Evolutionary conservation across 75 land plant genomes (phyloP), one percentile per base, ranked within the genome.

Genomic region (Picea glauca): DNA sequence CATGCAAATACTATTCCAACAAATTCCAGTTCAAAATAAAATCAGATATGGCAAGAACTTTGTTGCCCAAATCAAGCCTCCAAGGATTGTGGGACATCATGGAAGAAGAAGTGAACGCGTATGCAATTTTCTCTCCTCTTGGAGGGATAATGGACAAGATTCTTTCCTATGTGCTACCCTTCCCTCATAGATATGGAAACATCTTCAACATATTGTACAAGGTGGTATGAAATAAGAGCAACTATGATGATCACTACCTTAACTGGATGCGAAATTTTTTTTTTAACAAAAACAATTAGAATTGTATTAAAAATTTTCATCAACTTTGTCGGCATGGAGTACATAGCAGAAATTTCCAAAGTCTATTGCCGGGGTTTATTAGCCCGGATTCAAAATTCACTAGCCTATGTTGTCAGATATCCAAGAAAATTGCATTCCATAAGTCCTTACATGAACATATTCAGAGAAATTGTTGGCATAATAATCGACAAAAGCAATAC

Each of bases 141-240:
- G 75, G 80, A n/a, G 80, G 80, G 4, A 23, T 70, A 12, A 70
- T 79, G 75, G 46, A 68, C 6, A 21, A 5, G n/a, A 79, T 56
- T 3, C n/a, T 6, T 13, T 14, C 57, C 18, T 14, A 0, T 43
- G 80, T 75, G 13, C 13, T 79, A 15, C 58, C 80, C 20, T 79
- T 79, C 38, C 80, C 80, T 12, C 80, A 79, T 14, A 54, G 80
- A 7, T 23, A 23, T 4, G 75, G 59, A 6, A 50, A 13, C 21
- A 5, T 79, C 5, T 70, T 43, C 8, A 33, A 67, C 79, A 63
- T 78, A 15, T 68, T 62, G 43, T 78, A 78, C 23, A 18, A 20
- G 11, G 40, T 58, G 13, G 56, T 40, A 21, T 70, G 75, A 59
- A 18, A 26, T 4, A 76, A 21, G 15, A 76, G 20, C 18, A 50